Evolutionary conservation across 352 stramenopile genomes (phyloP).

Genomic region (Pilasporangium apinafurcum): DNA sequence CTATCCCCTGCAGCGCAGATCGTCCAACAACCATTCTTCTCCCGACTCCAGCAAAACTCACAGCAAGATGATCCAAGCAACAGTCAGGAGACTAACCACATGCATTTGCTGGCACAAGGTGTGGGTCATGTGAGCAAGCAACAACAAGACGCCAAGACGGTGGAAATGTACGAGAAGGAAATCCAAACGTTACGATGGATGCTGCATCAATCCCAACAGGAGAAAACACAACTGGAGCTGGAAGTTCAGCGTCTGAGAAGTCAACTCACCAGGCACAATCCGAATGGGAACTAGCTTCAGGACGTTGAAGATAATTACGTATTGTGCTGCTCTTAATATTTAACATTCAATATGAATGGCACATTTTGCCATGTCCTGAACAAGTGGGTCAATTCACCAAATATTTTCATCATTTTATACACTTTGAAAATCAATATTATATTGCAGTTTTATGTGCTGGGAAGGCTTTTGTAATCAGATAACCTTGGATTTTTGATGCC

Average conservation of each 20-base stretch:
- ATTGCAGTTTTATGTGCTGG: too few species aligned
- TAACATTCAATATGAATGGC: too few species aligned
- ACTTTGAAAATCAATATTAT: too few species aligned
- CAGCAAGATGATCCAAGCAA: constrained; percentile 6
- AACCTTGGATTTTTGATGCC: too few species aligned
- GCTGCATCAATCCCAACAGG: constrained; percentile 65
- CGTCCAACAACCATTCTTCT: constrained; percentile 33
- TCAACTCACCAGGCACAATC: constrained; percentile 17
- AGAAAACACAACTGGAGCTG: constrained; percentile 53
- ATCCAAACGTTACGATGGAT: constrained; percentile 55
- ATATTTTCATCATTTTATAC: too few species aligned
- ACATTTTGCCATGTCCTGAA: too few species aligned
- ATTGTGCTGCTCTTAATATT: too few species aligned
- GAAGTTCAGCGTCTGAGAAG: constrained; percentile 66
- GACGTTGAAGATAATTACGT: too few species aligned
- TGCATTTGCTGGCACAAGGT: constrained; percentile 59
- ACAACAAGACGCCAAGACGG: constrained; percentile 27
- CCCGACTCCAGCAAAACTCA: constrained; percentile 15
- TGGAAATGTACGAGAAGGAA: constrained; percentile 64
- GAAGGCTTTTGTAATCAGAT: too few species aligned
- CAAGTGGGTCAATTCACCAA: too few species aligned
- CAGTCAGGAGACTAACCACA: constrained; percentile 34
- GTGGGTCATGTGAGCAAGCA: constrained; percentile 61
- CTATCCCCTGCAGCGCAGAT: constrained; percentile 11
- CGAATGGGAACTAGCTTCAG: too few species aligned